Percentiles rank a stretch among this genome's conserved stretches.
phyloP scores from a whole-genome alignment of 805 yeast species.

The Candida boleticola region DNA sequence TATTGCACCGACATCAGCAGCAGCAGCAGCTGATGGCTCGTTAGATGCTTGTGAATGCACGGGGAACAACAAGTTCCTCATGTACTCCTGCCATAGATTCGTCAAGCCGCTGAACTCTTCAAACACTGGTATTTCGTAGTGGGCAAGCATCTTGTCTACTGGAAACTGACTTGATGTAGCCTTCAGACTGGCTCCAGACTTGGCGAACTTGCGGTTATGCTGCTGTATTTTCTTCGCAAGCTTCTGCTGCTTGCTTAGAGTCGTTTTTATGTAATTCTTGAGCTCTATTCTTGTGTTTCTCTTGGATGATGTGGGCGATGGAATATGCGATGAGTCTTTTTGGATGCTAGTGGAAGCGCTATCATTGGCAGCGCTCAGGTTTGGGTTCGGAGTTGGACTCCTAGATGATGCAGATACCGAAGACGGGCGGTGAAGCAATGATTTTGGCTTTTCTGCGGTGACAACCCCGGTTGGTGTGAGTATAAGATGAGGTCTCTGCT shows the following conservation, averaged over 20 bases:
- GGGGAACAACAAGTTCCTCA: conserved; percentile 50
- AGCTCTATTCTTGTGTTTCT: conserved; percentile 39
- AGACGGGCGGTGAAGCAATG: conserved; percentile 15
- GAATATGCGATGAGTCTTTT: too few species aligned
- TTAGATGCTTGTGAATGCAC: conserved; percentile 13
- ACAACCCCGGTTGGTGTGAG: conserved; percentile 35
- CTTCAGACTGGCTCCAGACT: too few species aligned
- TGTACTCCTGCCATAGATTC: conserved; percentile 72
- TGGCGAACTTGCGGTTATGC: too few species aligned
- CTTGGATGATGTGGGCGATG: too few species aligned
- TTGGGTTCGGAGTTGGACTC: not conserved
- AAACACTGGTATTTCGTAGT: conserved; percentile 37
- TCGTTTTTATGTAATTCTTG: conserved; percentile 36
- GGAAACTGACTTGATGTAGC: too few species aligned
- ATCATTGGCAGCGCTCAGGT: not conserved
- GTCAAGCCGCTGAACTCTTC: conserved; percentile 55
- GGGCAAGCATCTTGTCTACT: conserved; percentile 18
- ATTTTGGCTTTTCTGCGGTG: conserved; percentile 13
- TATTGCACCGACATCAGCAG: not conserved
- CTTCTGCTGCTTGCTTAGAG: conserved; percentile 38
- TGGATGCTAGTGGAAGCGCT: too few species aligned
- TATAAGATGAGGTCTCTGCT: conserved; percentile 45
- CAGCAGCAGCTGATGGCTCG: conserved; percentile 5
- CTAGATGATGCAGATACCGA: not conserved
- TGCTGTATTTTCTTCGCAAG: conserved; percentile 36